Base-by-base conservation (phyloP, 2,329 filamentous ascomycete genomes). In the Talaromyces sp. region DNA sequence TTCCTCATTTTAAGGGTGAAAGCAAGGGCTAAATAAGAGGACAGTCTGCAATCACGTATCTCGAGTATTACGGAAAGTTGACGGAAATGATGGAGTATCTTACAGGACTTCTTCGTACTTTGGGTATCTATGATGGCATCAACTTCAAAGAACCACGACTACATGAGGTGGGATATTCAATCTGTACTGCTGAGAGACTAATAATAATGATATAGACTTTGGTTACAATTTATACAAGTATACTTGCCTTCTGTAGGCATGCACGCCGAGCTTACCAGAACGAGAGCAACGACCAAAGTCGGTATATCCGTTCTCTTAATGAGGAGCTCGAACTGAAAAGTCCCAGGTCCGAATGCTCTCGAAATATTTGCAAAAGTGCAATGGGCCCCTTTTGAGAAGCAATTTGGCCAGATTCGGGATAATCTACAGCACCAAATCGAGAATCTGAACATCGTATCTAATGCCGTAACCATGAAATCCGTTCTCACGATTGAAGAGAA, bases 1-100 rank as follows among this genome's bases (percentile, higher is more conserved):
- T 66, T 64, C 35, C 7, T 14, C 22, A 14, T 50, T 31, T 31
- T 1, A 6, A 14, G 19, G 6, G 27, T 7, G 5, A 56, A 22
- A 22, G 33, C 2, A 5, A 24, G 10, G 13, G 27, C 45, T 64
- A 10, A 64, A 19, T 24, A 9, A n/a, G 19, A 2, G 33, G 39
- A 48, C 37, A 66, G 65, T 50, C 58, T 6, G 65, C 65, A 19
- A 54, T 66, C 24, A 67, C 52, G 19, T 65, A 65, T 11, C 24
- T 65, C 3, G 60, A 62, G 41, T 67, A 67, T 41, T 67, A 65
- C 27, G 63, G 65, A 13, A 67, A 65, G 41, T 37, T 67, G 45
- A 56, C 54, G 11, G 22, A 63, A 19, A 67, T 67, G 66, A 48
- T 67, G 39, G 66, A 67, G 31, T 37, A 61, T 10, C 37, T 67